Percentiles rank a stretch among this genome's conserved stretches.
phyloP scores from a whole-genome alignment of 176 grass and related monocot genomes.

The Cenchrus fungigraminus region DNA sequence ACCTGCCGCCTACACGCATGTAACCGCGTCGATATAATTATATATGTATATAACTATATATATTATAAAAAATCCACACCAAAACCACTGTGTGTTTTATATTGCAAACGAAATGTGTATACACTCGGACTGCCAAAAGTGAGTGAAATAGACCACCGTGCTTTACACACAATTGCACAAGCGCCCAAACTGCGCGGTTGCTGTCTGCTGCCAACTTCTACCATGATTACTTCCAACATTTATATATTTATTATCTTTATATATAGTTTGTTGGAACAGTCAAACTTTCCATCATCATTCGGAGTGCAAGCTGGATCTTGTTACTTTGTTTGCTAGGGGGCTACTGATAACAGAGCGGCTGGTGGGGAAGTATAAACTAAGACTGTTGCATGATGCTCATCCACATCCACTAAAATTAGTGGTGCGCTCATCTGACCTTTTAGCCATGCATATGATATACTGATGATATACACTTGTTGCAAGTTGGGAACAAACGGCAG shows the following conservation, averaged over 20 bases:
- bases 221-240: background rate
- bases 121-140: too few relatives aligned
- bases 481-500: background rate
- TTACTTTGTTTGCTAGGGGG: background rate
- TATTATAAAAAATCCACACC: too few relatives aligned
- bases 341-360: too few relatives aligned
- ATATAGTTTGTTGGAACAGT: background rate
- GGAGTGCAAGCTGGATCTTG: background rate
- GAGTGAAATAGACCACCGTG: too few relatives aligned
- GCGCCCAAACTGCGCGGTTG: background rate
- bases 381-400: too few relatives aligned
- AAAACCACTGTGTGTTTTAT: too few relatives aligned
- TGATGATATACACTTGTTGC: background rate
- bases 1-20: too few relatives aligned
- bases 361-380: background rate
- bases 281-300: background rate
- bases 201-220: background rate
- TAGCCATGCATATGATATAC: background rate
- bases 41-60: too few relatives aligned
- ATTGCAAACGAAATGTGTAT: too few relatives aligned
- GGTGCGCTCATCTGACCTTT: background rate
- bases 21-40: too few relatives aligned
- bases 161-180: background rate
- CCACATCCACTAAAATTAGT: background rate
- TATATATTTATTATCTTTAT: too few relatives aligned